Base-by-base conservation (phyloP, 208 protist genomes). In the Leishmania martiniquensis region DNA sequence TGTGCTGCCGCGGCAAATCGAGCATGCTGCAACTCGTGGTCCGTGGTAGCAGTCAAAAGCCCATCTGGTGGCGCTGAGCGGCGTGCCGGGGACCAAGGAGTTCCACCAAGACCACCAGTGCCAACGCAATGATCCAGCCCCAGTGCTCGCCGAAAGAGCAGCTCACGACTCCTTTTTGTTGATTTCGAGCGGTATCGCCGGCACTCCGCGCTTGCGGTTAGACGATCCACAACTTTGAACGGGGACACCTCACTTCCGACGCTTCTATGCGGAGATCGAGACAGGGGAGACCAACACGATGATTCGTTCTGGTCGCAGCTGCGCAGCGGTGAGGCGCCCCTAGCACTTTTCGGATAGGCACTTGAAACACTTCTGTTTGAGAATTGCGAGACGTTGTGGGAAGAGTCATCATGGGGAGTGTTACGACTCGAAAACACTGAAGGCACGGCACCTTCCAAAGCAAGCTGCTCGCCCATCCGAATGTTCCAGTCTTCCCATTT, bases 401-500 rank as follows among this genome's bases (percentile, higher is more conserved):
- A 72, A 54, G 49, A 77, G 12, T 54, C 34, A 25, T 72, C 77
- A 22, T 39, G 34, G 15, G 63, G 59, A 47, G 65, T 37, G 2
- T 20, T 44, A 22, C 65, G 63, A 47, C 13, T 39, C 4, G 15
- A 3, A 10, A 47, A 4, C 20, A 29, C 51, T 3, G 55, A 17
- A 45, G 79, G 37, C 12, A 74, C 59, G 3, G 74, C 54, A 55
- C 42, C 66, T n/a, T 83, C 73, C 25, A 78, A 62, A 59, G 39
- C 67, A 9, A 83, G 73, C 32, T 75, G 79, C 1, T 44, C 39
- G 7, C 57, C 59, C 45, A 69, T 75, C 7, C 75, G 44, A 22
- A 37, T 54, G 68, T 55, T 78, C 66, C 65, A 77, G 5, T 51
- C 65, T 49, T 83, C 73, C 73, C 70, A 83, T 54, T 75, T 77